Evolutionary conservation across 768 basidiomycete species (phyloP), one percentile per base, ranked within the genome.

Genomic region (Tulasnella sp.): DNA sequence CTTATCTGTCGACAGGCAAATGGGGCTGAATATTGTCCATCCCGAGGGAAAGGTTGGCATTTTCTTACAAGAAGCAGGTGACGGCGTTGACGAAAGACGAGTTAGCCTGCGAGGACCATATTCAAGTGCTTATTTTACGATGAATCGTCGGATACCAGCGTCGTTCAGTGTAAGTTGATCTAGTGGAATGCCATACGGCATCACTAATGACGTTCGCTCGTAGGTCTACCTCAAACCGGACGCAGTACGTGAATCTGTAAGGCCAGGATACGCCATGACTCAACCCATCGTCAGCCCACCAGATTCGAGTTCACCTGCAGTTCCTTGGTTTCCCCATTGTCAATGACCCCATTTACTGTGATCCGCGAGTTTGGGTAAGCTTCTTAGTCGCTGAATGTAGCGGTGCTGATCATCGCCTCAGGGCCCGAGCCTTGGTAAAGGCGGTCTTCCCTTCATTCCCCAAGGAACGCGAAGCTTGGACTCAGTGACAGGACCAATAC

Each of bases 231-330:
- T 2, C 71, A 86, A 57, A 99, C 96, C 4, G 94, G 94, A 46
- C 78, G 94, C 62, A 96, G 92, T 94, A 71, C 66, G 89, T 72
- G 51, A 6, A 23, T 49, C 64, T 41, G 52, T 32, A 49, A 36
- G 49, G 27, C 12, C 9, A 4, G 6, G 12, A 6, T 15, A 29
- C 11, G 43, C 9, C 35, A 49, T 60, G 36, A 48, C 12, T 25
- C 19, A n/a, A 54, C 39, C 7, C 7, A 52, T 57, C 40, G 62
- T 17, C 49, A 96, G 92, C 96, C 0, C 96, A 99, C 70, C 96
- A 99, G 69, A 87, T 98, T 58, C 79, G 96, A 49, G 94, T 99
- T 2, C 96, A 99, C 66, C 77, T 99, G 2, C 96, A 98, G 69
- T 97, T 78, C 69, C 79, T 99, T 57, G 96, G 94, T 0, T 73